These are phyloP conservation scores for Ustilago crameri DNA, from an alignment of 1,284 basidiomycete species.

Conservation along the genomic window DNA sequence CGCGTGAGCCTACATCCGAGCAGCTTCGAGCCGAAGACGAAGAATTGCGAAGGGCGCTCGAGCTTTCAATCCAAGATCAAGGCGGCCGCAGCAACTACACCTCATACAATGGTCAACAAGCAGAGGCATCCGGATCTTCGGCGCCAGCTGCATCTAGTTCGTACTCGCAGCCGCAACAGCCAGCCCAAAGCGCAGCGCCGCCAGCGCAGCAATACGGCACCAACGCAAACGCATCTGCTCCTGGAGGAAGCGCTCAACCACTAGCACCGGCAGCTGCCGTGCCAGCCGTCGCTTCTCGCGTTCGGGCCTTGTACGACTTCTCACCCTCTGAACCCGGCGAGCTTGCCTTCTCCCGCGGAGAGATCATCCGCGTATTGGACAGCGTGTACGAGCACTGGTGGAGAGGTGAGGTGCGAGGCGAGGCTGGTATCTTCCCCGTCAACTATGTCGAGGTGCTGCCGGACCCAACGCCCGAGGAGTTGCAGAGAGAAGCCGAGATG, in stretches of 20 bases:
- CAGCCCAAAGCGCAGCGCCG: slow-evolving; percentile 28
- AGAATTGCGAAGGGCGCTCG: slow-evolving; percentile 64
- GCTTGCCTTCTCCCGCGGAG: slow-evolving; percentile 89
- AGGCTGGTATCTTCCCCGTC: slow-evolving; percentile 96
- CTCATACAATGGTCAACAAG: slow-evolving; percentile 22
- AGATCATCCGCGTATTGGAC: slow-evolving; percentile 95
- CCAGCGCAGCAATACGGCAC: slow-evolving; percentile 70
- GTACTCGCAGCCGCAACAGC: slow-evolving; percentile 7
- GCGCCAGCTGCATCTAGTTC: slow-evolving; percentile 30
- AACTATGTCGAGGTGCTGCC: slow-evolving; percentile 95
- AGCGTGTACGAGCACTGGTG: slow-evolving; percentile 98
- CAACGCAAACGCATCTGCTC: slow-evolving; percentile 3
- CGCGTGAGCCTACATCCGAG: slow-evolving; percentile 47
- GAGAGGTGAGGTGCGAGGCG: slow-evolving; percentile 89
- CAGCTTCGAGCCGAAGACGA: slow-evolving; percentile 64
- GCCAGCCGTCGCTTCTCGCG: slow-evolving; percentile 69
- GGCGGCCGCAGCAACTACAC: slow-evolving; percentile 50
- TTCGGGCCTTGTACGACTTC: slow-evolving; percentile 90
- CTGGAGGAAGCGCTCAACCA: slow-evolving; percentile 3
- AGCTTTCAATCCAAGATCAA: slow-evolving; percentile 63
- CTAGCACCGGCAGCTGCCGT: slow-evolving; percentile 3
- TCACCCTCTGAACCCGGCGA: slow-evolving; percentile 89
- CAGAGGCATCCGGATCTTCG: slow-evolving; percentile 32
- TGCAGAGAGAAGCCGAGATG: slow-evolving; percentile 85
- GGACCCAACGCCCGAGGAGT: slow-evolving; percentile 81